Base-by-base conservation (phyloP, 2,329 filamentous ascomycete genomes). In the Coleophoma eucalyptorum region DNA sequence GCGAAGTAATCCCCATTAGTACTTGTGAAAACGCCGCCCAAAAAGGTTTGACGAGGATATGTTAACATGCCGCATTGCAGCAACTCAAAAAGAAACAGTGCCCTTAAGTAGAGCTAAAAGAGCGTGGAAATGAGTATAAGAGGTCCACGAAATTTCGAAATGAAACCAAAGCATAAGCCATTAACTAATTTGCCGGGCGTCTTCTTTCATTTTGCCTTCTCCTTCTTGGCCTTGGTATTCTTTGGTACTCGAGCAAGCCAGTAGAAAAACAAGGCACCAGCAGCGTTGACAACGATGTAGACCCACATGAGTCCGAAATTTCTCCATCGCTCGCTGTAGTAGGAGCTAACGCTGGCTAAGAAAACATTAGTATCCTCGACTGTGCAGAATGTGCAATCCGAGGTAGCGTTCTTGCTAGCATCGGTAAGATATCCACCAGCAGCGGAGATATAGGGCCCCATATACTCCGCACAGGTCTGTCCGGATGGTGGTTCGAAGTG, bases 271-370 rank as follows among this genome's bases (percentile, higher is more conserved):
- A 82, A 65, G 0, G 79, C 80, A 1, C 70, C 75, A 18, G 68
- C 65, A 44, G 81, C 63, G 56, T 84, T 83, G 64, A 83, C 81
- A 3, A 70, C 61, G 52, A 81, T 52, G 38, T 47, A 62, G 2
- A 49, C 50, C 50, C 52, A 62, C 33, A 84, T 67, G 21, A 87
- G 67, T 2, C 83, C 86, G 62, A 84, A 86, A 65, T 90, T 86
- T 50, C 84, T 76, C 85, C 85, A 90, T 33, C 83, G 70, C 26
- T 87, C 70, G 32, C 56, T 63, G 63, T 85, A 89, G 52, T 74
- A 61, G 54, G 79, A 76, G 48, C 73, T 71, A 43, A 81, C 74
- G 0, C 55, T 52, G 0, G 72, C 62, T 33, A 85, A 67, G 61
- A 75, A 82, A 3, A 61, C 55, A 59, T 86, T 80, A 2, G 80